Evolutionary conservation across 2,329 filamentous ascomycete genomes (phyloP), one percentile per base, ranked within the genome.

Genomic region (Phialophora chinensis): DNA sequence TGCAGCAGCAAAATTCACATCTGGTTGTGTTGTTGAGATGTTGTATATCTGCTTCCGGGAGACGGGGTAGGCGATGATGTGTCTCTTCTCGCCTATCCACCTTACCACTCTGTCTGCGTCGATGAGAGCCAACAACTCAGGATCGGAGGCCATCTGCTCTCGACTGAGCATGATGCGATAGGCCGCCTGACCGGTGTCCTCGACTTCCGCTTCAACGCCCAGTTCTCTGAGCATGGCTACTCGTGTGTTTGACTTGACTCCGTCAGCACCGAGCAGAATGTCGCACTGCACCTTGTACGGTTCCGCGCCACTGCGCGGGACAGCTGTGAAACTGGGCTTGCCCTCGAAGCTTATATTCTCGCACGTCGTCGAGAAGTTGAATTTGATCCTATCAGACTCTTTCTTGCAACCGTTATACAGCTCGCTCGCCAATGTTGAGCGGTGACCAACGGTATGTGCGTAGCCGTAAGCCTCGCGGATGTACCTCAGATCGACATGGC

Each of bases 401-500:
- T 81, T 80, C 73, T 87, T 81, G 78, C 91, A 93, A n/a, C 86
- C 90, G 56, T 90, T 83, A 77, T 88, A 93, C 35, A 94, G 79
- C 5, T 86, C 85, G 42, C 85, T 85, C 5, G 91, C 90, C 3
- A 94, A 84, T 8, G 88, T 90, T 0, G 89, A 84, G 23, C 91
- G 87, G 75, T 95, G 91, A 7, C 90, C 91, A 4, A 91, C 90
- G 85, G 91, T 92, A 79, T 94, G 91, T 0, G 90, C 88, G 75
- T 90, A 92, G 42, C 86, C 86, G 74, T 93, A 94, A 35, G 85
- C 88, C 8, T 85, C 79, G 58, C 85, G 80, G 69, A 94, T 87
- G 71, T 92, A 88, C 35, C 82, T 81, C 74, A 94, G 85, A 66
- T 88, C 82, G 52, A 94, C 90, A 72, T 90, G 88, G 2, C 86